Base-by-base conservation (phyloP, 805 yeast genomes). In the Hemisphaericaspora nanyangensis region DNA sequence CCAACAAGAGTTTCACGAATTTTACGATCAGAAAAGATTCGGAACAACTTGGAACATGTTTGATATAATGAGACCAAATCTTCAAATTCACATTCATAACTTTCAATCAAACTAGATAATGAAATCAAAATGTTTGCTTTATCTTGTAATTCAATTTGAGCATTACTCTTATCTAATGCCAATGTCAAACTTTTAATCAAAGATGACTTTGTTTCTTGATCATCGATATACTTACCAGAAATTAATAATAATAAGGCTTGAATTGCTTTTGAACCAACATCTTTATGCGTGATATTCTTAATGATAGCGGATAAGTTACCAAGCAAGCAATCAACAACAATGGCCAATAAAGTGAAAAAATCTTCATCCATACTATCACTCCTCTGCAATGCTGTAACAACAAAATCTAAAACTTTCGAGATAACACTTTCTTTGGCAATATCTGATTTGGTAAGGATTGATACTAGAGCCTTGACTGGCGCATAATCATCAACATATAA, bases 341-440 rank as follows among this genome's bases (percentile, higher is more conserved):
- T 52, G 1, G 82, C 75, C 38, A 79, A 64, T 5, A 80, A 60
- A 4, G 73, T 68, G 31, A 67, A 65, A 47, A 69, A 78, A 6
- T 46, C 36, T 13, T 72, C 75, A 29, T 69, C 70, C n/a, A 37
- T 31, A 24, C 28, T 34, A 18, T 37, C 35, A 3, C 5, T n/a
- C 17, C 34, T 37, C 3, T 65, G 56, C 29, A 78, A 61, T 5
- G 82, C 63, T 34, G 70, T 58, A 26, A 66, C 58, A 26, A 78
- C 62, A 48, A 83, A 83, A 25, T 74, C 76, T 33, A 85, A 56
- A 7, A 81, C 74, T n/a, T 65, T 58, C 3, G 63, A 50, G 7
- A 82, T 51, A 3, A 88, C 96, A 1, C 79, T 43, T 29, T 80
- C 87, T 52, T 89, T 90, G 3, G 84, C 81, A 40, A 75, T 69